Conservation (phyloP, 1,139 yeast species). For the Hanseniaspora sp. region DNA sequence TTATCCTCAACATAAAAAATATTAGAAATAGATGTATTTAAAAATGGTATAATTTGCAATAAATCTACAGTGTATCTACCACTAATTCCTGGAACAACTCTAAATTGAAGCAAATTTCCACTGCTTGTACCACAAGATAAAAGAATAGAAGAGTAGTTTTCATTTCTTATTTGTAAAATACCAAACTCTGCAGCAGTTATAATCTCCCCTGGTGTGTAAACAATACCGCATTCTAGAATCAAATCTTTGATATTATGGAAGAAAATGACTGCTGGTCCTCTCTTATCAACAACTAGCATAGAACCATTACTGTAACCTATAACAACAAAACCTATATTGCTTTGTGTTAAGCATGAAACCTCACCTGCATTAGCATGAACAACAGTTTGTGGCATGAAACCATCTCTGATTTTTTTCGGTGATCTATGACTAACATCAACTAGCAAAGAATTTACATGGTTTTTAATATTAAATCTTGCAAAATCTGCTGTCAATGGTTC, state of each 20-base stretch:
- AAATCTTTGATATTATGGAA: slow-evolving; percentile 34
- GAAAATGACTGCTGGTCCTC: slow-evolving; percentile 74
- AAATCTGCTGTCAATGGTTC: slow-evolving; percentile 26
- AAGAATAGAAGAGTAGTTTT: slow-evolving; percentile 60
- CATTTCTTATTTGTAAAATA: slow-evolving; percentile 51
- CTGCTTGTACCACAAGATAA: slow-evolving; percentile 67
- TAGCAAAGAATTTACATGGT: slow-evolving; percentile 22
- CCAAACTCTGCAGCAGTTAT: slow-evolving; percentile 63
- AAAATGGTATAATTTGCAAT: slow-evolving; percentile 41
- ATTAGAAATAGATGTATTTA: slow-evolving; percentile 40
- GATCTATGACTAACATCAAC: slow-evolving; percentile 32
- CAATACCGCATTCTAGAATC: slow-evolving; percentile 23
- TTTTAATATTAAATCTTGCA: slow-evolving; percentile 28
- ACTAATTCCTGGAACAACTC: slow-evolving; percentile 52
- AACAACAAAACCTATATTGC: slow-evolving; percentile 77
- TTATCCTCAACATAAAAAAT: slow-evolving; percentile 48
- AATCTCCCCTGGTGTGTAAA: slow-evolving; percentile 18
- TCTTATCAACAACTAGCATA: slow-evolving; percentile 61
- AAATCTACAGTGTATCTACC: slow-evolving; percentile 61
- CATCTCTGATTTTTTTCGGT: slow-evolving; percentile 41
- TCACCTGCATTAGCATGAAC: slow-evolving; percentile 38
- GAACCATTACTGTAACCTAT: slow-evolving; percentile 70
- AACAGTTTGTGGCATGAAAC: slow-evolving; percentile 61
- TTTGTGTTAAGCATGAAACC: slow-evolving; percentile 54
- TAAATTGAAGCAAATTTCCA: slow-evolving; percentile 63